A percentile compares a stretch with the other conserved stretches of the same genome.
Evolutionary conservation across 495 filamentous ascomycete species (phyloP).

Genomic region (Aspergillus sclerotiicarbonarius): DNA sequence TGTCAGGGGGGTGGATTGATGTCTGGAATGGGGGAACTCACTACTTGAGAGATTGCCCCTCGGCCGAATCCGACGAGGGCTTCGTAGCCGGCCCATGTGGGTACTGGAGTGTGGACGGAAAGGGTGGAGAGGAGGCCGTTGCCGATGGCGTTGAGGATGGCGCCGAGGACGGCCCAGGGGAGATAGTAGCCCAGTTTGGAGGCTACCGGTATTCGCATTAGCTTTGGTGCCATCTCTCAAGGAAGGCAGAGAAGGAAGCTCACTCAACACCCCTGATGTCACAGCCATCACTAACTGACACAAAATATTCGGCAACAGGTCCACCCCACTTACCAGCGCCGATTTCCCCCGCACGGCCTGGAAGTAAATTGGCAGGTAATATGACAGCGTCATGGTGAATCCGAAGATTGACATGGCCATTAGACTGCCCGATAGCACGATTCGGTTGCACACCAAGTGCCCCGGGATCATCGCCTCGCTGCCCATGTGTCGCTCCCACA

Average conservation of each 20-base stretch:
- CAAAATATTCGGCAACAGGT: constrained; percentile 46
- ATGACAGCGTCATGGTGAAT: constrained; percentile 19
- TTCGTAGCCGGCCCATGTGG: constrained; percentile 55
- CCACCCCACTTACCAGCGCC: constrained; percentile 35
- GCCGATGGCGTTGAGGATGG: constrained; percentile 29
- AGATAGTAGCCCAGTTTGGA: constrained; percentile 48
- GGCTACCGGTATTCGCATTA: constrained; percentile 4
- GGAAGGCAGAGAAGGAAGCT: constrained; percentile 2
- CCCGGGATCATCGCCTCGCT: constrained; percentile 53
- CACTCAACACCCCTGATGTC: constrained; percentile 40
- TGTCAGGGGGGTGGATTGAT: not conserved
- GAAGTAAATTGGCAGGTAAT: constrained; percentile 44
- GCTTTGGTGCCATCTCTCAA: too few species aligned
- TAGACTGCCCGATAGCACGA: constrained; percentile 34
- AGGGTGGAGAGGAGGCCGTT: constrained; percentile 50
- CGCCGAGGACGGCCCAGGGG: constrained; percentile 34
- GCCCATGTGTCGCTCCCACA: constrained; percentile 48
- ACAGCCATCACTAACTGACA: constrained; percentile 48
- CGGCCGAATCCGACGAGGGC: constrained; percentile 49
- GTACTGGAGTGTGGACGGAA: constrained; percentile 36
- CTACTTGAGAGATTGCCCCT: constrained; percentile 44
- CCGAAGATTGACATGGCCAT: constrained; percentile 19
- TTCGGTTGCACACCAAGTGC: constrained; percentile 28
- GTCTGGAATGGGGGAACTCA: constrained; percentile 7
- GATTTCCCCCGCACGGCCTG: constrained; percentile 32